phyloP scores from a whole-genome alignment of 2,329 filamentous ascomycete genomes.

The Sclerotinia trifoliorum region DNA sequence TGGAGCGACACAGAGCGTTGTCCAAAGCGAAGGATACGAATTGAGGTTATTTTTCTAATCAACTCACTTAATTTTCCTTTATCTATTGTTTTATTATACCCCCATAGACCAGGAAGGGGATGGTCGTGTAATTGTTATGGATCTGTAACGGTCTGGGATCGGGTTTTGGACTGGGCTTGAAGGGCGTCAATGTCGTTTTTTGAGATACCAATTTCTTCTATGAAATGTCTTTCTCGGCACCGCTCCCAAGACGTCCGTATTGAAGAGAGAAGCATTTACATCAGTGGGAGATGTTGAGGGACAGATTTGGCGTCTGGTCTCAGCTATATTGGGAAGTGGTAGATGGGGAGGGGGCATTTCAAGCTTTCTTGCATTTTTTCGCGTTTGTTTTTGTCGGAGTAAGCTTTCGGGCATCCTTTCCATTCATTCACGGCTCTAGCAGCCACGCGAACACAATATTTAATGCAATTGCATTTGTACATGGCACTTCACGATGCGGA shows the following conservation, averaged over 20 bases:
- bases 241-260: constrained; percentile 6
- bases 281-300: constrained; percentile 2
- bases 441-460: constrained; percentile 12
- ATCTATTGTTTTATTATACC: constrained; percentile 31
- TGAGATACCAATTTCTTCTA: constrained; percentile 19
- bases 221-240: constrained; percentile 10
- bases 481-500: constrained; percentile 12
- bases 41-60: constrained; percentile 41
- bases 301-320: background rate
- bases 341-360: background rate
- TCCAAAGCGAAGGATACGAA: constrained; percentile 38
- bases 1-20: constrained; percentile 31
- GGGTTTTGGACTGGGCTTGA: constrained; percentile 12
- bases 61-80: constrained; percentile 25
- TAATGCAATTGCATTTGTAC: constrained; percentile 18
- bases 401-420: background rate
- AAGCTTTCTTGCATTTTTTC: background rate
- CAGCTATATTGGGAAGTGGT: background rate
- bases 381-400: background rate
- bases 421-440: constrained; percentile 2
- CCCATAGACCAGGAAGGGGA: constrained; percentile 29
- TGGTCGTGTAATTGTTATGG: constrained; percentile 38
- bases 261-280: constrained; percentile 9
- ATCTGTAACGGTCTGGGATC: constrained; percentile 19
- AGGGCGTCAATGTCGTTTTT: constrained; percentile 22